These are phyloP conservation scores for Stephanodiscus triporus DNA, from an alignment of 108 stramenopile species.

Conservation along the genomic window DNA sequence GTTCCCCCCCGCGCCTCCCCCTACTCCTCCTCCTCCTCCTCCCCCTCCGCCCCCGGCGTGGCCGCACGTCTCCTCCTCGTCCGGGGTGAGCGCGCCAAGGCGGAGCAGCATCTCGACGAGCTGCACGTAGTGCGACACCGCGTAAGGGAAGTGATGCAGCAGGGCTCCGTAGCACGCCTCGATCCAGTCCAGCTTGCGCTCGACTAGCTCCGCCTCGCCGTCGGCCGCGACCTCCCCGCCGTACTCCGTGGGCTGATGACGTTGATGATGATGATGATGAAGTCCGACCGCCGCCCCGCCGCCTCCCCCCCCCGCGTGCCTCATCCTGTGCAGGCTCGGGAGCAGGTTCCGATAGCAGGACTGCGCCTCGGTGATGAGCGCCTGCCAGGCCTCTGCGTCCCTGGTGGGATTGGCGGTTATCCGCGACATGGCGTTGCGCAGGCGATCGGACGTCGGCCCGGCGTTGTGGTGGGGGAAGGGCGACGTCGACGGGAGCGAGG, in stretches of 20 bases:
- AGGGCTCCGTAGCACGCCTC: constrained; percentile 76
- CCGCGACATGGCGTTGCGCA: constrained; percentile 80
- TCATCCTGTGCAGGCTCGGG: constrained; percentile 30
- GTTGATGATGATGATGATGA: background rate
- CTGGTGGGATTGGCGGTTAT: constrained; percentile 58
- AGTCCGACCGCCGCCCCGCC: background rate
- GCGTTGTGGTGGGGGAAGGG: constrained; percentile 82
- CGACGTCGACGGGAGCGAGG: constrained; percentile 40
- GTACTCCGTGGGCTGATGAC: no score
- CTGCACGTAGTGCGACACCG: constrained; percentile 46
- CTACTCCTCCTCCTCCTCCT: constrained; percentile 4
- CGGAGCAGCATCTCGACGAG: constrained; percentile 68
- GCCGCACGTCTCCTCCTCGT: constrained; percentile 59
- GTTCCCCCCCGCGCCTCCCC: no score
- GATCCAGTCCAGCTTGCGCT: constrained; percentile 81
- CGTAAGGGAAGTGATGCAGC: constrained; percentile 78
- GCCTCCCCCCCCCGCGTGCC: background rate
- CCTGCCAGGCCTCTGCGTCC: constrained; percentile 89
- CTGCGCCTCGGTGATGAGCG: constrained; percentile 73
- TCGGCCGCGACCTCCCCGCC: constrained; percentile 10
- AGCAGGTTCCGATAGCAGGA: constrained; percentile 58
- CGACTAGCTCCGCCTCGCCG: constrained; percentile 51
- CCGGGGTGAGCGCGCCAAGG: constrained; percentile 58
- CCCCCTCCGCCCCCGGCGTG: constrained; percentile 1
- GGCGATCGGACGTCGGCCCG: constrained; percentile 76